Conservation (phyloP, 140 eudicot genomes). For the Bidens hawaiensis region DNA sequence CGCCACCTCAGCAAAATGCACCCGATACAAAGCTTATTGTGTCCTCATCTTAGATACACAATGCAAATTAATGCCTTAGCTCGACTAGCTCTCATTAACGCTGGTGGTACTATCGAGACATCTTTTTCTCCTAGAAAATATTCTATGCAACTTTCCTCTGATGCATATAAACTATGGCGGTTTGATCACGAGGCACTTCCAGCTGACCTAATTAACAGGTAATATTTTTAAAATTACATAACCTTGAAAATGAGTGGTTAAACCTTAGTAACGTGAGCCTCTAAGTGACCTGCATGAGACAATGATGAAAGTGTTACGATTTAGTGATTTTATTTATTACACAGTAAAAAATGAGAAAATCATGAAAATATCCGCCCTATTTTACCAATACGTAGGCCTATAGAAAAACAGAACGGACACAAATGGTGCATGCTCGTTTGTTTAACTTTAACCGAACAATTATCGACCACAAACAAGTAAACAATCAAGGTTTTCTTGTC, state of each 20-base stretch:
- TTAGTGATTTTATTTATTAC: no score
- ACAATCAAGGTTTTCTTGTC: no score
- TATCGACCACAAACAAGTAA: no score
- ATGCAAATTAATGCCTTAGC: conserved; percentile 77
- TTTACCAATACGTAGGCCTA: no score
- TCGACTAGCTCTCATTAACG: conserved; percentile 58
- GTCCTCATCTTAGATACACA: conserved; percentile 75
- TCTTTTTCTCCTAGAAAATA: conserved; percentile 51
- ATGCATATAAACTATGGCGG: conserved; percentile 61
- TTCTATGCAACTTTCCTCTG: conserved; percentile 55
- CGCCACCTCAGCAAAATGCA: conserved; percentile 78
- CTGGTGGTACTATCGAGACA: conserved; percentile 51
- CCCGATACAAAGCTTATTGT: conserved; percentile 55
- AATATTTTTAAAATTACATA: not conserved
- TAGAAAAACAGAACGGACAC: no score
- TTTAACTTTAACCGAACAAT: no score
- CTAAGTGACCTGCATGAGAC: no score
- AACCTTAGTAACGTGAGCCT: no score
- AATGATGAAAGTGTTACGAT: not conserved
- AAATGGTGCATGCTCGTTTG: no score
- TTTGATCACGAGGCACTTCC: conserved; percentile 65
- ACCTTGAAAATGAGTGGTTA: no score
- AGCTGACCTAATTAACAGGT: conserved; percentile 67
- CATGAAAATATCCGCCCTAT: no score
- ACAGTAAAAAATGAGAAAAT: no score